phyloP scores from a whole-genome alignment of 768 basidiomycete species.

The Hortiboletus campestris region DNA sequence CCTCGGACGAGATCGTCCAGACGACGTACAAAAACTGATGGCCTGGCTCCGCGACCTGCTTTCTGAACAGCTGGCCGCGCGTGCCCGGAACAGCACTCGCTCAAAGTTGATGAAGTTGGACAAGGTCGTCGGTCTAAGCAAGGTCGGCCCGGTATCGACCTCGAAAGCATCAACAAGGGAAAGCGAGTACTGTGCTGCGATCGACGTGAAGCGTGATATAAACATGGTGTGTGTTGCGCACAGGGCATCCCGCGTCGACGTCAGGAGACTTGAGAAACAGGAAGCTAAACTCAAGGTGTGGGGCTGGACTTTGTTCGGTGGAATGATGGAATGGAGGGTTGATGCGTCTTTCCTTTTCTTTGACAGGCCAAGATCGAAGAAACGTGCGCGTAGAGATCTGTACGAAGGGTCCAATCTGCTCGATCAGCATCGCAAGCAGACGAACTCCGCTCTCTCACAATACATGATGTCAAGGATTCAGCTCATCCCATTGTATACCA shows the following conservation, averaged over 20 bases:
- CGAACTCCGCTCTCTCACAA: constrained; percentile 24
- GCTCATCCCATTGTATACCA: constrained; percentile 30
- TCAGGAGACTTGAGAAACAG: constrained; percentile 94
- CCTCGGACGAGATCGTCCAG: constrained; percentile 59
- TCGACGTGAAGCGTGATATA: background rate
- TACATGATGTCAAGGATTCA: background rate
- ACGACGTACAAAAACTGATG: constrained; percentile 68
- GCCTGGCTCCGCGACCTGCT: constrained; percentile 57
- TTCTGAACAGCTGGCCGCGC: constrained; percentile 58
- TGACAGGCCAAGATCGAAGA: constrained; percentile 92
- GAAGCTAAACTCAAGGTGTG: constrained; percentile 90
- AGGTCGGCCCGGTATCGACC: constrained; percentile 70
- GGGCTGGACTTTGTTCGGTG: background rate
- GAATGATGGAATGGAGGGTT: background rate
- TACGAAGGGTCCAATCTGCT: constrained; percentile 97
- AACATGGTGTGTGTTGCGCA: constrained; percentile 13
- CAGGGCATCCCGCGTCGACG: constrained; percentile 88
- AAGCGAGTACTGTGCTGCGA: constrained; percentile 53
- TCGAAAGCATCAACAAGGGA: constrained; percentile 92
- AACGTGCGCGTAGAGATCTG: constrained; percentile 83
- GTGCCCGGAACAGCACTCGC: constrained; percentile 56
- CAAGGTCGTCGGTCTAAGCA: constrained; percentile 87
- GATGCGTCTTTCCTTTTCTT: background rate
- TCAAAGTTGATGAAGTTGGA: constrained; percentile 75
- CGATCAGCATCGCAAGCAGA: constrained; percentile 90